Conservation (phyloP, 2,329 filamentous ascomycete species). For the Fusarium liriodendri region DNA sequence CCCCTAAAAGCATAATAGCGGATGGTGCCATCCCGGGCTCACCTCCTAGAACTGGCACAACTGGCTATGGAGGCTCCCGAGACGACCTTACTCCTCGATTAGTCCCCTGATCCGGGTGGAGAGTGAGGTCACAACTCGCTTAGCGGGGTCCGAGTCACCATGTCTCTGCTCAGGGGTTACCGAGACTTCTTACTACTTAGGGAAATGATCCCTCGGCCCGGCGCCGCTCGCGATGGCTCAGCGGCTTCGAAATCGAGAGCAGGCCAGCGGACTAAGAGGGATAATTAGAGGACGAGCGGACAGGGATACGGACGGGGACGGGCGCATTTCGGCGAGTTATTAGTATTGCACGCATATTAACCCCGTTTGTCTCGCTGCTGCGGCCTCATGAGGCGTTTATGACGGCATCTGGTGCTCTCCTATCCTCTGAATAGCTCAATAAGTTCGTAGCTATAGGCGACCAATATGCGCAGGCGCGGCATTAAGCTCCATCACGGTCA, state of each 20-base stretch:
- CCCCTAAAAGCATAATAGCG: not conserved
- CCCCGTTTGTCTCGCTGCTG: not conserved
- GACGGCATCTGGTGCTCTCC: not conserved
- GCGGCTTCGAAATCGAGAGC: not conserved
- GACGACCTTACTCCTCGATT: slow-evolving; percentile 1
- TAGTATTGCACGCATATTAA: slow-evolving; percentile 2
- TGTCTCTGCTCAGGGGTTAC: slow-evolving; percentile 10
- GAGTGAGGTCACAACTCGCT: not conserved
- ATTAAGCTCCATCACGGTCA: not conserved
- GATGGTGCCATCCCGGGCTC: not conserved
- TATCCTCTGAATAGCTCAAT: slow-evolving; percentile 3
- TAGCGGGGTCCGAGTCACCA: not conserved
- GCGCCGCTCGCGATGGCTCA: not conserved
- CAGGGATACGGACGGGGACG: not conserved
- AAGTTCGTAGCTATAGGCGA: not conserved
- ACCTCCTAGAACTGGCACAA: not conserved
- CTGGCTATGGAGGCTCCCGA: not conserved
- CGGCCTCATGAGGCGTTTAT: slow-evolving; percentile 8
- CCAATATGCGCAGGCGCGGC: not conserved
- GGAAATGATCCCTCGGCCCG: not conserved
- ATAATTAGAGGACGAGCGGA: not conserved
- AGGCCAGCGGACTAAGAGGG: not conserved
- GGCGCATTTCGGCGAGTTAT: not conserved
- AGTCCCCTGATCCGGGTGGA: not conserved
- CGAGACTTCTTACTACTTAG: not conserved